Base-by-base conservation (phyloP, 2,329 filamentous ascomycete species). In the Alternaria arborescens region DNA sequence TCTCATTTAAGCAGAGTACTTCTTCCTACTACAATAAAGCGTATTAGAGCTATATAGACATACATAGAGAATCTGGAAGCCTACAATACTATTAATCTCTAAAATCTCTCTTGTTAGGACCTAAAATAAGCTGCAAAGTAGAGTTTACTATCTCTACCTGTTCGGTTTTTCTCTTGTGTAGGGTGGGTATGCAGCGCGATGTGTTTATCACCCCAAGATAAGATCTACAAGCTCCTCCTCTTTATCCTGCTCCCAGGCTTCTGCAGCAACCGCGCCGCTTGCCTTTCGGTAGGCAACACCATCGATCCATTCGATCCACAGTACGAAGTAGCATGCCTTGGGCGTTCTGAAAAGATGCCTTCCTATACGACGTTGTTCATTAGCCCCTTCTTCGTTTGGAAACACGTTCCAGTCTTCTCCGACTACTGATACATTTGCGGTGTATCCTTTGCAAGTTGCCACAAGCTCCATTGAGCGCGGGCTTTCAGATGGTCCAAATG, bases 401-500 rank as follows among this genome's bases (percentile, higher is more conserved):
- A 11, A 30, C 28, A 36, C 6, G 14, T 36, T 5, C 32, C 32
- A 36, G 1, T 36, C 32, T 36, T 36, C 32, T 36, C 5, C 12
- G 1, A 16, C 12, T 16, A 36, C 12, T 6, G 14, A 36, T 16
- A 16, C 32, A 14, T 16, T 36, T 1, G 32, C 12, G 14, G 32
- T 36, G 14, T 30, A 30, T 30, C 32, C 32, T 36, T 36, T 36
- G 32, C 32, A 14, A 5, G 14, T 36, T 16, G 32, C 32, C 2
- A 36, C 32, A 14, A 36, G 32, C 12, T 36, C 32, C 5, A 36
- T 16, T 14, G 14, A 36, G 32, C 14, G 32, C 6, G 0, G 14
- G 5, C 14, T 14, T 36, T 1, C 12, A 0, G 28, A 12, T 30
- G 28, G 0, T 0, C 0, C 28, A 5, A 30, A 30, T 30, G 8